phyloP scores from a whole-genome alignment of 1,284 basidiomycete species.

The Naganishia albida region DNA sequence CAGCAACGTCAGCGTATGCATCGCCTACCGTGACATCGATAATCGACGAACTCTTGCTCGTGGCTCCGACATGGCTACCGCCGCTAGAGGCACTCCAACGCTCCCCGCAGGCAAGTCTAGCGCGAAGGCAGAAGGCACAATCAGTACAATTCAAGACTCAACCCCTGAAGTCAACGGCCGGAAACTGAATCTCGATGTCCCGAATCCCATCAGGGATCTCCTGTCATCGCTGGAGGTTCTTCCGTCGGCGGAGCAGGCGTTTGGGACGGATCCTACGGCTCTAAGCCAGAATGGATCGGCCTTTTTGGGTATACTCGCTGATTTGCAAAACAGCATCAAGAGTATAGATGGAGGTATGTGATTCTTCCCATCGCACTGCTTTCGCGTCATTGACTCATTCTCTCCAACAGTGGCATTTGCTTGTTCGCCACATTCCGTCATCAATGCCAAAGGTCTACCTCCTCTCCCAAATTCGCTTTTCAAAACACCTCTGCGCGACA shows the following conservation, averaged over 20 bases:
- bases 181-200: not conserved
- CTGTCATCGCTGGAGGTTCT: conserved; percentile 16
- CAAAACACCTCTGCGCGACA: conserved; percentile 24
- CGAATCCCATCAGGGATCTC: conserved; percentile 18
- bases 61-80: not conserved
- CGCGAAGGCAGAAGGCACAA: not conserved
- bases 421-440: conserved; percentile 4
- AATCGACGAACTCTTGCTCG: too few relatives aligned
- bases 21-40: too few relatives aligned
- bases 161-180: not conserved
- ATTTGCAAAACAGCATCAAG: conserved; percentile 15
- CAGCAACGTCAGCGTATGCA: too few relatives aligned
- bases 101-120: too few relatives aligned
- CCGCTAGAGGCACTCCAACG: not conserved
- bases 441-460: conserved; percentile 2
- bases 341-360: conserved; percentile 16
- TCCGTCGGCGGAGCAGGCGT: conserved; percentile 21
- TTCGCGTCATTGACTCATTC: not conserved
- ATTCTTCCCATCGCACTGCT: not conserved
- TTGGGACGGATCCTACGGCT: not conserved
- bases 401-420: conserved; percentile 8
- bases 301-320: conserved; percentile 15
- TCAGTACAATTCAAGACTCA: not conserved
- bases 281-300: conserved; percentile 22
- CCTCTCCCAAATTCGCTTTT: conserved; percentile 22